Evolutionary conservation across 2,329 filamentous ascomycete species (phyloP), one percentile per base, ranked within the genome.

Genomic region (Drechslerella stenobrocha): DNA sequence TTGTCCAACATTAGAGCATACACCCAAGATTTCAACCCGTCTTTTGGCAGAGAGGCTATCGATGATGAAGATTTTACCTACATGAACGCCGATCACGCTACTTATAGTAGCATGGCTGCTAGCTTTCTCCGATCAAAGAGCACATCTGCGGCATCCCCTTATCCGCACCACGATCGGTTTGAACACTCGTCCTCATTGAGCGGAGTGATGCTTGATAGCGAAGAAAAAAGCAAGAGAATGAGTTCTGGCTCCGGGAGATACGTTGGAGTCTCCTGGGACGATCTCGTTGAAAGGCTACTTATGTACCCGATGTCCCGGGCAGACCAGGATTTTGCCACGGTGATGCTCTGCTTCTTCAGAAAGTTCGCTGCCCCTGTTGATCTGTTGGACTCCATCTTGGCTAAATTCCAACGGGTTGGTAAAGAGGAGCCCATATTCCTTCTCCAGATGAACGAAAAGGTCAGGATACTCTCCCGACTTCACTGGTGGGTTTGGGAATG

Each of bases 311-410:
- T 92, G 78, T 90, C 89, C 24, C 90, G 89, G 74, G 82, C 86
- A n/a, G 93, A 97, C 74, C 82, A 83, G 61, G 96, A 96, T 76
- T 98, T 96, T 74, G 83, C 84, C 1, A 85, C 90, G 44, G 86
- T 95, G 15, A 97, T 97, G 73, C 80, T 97, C 26, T 96, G 92
- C 70, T 80, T 97, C 11, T 97, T 97, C 77, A 87, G 93, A 70
- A 95, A 93, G 76, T 97, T 98, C 75, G 88, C 90, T 2, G 84
- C 91, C 1, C 93, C 93, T 0, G 82, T 83, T 7, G 83, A 87
- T 70, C 81, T 98, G 2, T 84, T 97, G 52, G 82, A 85, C 37
- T 85, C 89, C 5, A 87, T 97, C 44, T 80, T 95, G 37, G 81
- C 86, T 61, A 85, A 88, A 35, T 84, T 96, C 66, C 87, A 95